phyloP scores from a whole-genome alignment of 2,329 filamentous ascomycete genomes.

The Cladosporium sp. region DNA sequence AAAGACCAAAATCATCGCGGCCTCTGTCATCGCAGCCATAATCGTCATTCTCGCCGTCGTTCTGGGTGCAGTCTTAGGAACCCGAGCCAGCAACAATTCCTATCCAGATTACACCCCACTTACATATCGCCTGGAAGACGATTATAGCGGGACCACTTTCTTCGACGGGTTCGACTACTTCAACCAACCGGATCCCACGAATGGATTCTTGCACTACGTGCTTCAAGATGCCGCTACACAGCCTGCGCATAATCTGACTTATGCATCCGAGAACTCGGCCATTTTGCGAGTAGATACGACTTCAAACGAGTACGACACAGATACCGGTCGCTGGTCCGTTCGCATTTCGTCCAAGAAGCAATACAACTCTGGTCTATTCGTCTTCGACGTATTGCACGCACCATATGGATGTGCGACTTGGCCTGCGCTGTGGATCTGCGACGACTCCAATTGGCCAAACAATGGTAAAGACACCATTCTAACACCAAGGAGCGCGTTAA shows the following conservation, averaged over 20 bases:
- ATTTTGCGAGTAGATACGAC: conserved; percentile 27
- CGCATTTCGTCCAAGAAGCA: conserved; percentile 33
- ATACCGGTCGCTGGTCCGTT: conserved; percentile 31
- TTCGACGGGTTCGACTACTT: conserved; percentile 49
- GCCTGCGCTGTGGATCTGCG: conserved; percentile 36
- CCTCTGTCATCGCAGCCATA: conserved; percentile 14
- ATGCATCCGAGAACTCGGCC: conserved; percentile 24
- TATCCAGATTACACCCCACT: conserved; percentile 29
- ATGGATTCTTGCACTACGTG: conserved; percentile 49
- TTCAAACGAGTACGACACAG: conserved; percentile 15
- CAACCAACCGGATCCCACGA: conserved; percentile 44
- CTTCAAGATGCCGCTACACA: conserved; percentile 17
- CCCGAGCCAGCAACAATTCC: conserved; percentile 13
- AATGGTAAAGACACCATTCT: conserved; percentile 19
- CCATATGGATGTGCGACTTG: conserved; percentile 35
- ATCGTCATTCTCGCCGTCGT: conserved; percentile 21
- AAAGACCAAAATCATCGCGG: conserved; percentile 17
- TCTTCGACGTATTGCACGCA: conserved; percentile 34
- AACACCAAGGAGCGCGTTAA: no score
- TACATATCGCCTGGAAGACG: conserved; percentile 26
- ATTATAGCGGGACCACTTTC: conserved; percentile 43
- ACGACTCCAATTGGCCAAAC: conserved; percentile 41
- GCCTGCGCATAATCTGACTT: conserved; percentile 28
- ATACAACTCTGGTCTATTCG: conserved; percentile 35
- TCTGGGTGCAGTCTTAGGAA: conserved; percentile 26